Percentiles rank a stretch among this genome's conserved stretches.
phyloP scores from a whole-genome alignment of 306 rosid genomes.

The apple (Malus domestica) region DNA sequence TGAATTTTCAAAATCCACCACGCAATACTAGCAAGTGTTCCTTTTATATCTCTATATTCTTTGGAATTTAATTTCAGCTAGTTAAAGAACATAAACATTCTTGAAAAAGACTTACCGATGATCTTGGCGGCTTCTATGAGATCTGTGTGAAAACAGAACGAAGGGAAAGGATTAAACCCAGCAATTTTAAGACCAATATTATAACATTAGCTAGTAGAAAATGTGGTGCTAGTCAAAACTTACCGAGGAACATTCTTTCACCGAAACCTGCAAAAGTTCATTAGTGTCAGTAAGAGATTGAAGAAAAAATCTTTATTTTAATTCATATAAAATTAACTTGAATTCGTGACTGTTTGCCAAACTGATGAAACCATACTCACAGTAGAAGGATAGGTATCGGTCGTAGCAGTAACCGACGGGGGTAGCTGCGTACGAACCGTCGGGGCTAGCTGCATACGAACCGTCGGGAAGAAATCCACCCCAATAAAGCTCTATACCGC shows the following conservation, averaged over 20 bases:
- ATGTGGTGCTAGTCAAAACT: neutral
- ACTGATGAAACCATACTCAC: constrained; percentile 1
- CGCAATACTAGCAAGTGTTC: neutral
- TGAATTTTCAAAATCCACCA: neutral
- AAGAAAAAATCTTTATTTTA: neutral
- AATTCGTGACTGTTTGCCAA: neutral
- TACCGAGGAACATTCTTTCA: neutral
- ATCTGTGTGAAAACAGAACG: neutral
- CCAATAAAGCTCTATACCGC: neutral
- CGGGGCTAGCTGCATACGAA: no score
- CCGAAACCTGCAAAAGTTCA: neutral
- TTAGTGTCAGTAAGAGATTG: neutral
- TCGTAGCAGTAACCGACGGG: neutral
- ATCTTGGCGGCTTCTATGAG: neutral
- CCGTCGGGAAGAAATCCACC: fast-evolving
- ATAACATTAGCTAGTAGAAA: neutral
- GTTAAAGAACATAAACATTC: neutral
- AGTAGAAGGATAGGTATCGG: neutral
- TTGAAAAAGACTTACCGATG: neutral
- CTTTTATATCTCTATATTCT: neutral
- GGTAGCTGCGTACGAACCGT: no score
- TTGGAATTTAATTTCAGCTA: neutral
- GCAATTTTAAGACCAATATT: neutral
- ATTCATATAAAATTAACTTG: neutral
- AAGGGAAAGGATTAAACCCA: neutral